Conservation (phyloP, 2,329 filamentous ascomycete genomes). For the Penicillium occitanis region DNA sequence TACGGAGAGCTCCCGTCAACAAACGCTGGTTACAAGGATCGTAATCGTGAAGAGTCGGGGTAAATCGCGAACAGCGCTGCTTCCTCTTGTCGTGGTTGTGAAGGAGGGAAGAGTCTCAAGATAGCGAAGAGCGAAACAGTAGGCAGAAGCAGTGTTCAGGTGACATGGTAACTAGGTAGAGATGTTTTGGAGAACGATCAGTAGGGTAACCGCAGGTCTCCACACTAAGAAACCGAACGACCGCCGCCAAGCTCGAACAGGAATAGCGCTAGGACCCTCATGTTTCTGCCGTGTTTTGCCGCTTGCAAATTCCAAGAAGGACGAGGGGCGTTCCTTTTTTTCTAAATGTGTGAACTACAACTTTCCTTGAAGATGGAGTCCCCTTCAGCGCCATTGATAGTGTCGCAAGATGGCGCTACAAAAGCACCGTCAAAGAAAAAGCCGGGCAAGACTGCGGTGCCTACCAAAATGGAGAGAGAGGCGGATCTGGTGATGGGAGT, state of each 20-base stretch:
- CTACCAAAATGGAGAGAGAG: conserved; percentile 40
- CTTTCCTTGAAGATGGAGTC: background rate
- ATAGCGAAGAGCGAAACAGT: background rate
- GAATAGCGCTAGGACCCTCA: background rate
- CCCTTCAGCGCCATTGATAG: background rate
- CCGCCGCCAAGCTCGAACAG: background rate
- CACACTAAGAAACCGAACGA: background rate
- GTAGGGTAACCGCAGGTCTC: conserved; percentile 8
- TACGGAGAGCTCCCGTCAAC: conserved; percentile 15
- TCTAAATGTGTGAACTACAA: background rate
- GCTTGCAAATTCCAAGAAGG: background rate
- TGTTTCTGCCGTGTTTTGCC: conserved; percentile 14
- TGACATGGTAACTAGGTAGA: conserved; percentile 11
- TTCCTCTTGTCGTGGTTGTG: background rate
- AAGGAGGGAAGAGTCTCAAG: background rate
- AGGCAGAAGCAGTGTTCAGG: conserved; percentile 19
- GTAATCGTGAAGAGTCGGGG: background rate
- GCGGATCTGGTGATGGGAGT: conserved; percentile 57
- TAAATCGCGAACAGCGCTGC: background rate
- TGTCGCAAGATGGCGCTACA: background rate
- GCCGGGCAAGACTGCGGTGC: conserved; percentile 24
- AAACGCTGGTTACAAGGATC: background rate
- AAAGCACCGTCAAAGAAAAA: conserved; percentile 3
- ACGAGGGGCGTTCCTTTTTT: conserved; percentile 6
- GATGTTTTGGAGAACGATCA: conserved; percentile 5